Evolutionary conservation across 1,139 yeast species (phyloP), one percentile per base, ranked within the genome.

Genomic region (Kodamaea derodonti): DNA sequence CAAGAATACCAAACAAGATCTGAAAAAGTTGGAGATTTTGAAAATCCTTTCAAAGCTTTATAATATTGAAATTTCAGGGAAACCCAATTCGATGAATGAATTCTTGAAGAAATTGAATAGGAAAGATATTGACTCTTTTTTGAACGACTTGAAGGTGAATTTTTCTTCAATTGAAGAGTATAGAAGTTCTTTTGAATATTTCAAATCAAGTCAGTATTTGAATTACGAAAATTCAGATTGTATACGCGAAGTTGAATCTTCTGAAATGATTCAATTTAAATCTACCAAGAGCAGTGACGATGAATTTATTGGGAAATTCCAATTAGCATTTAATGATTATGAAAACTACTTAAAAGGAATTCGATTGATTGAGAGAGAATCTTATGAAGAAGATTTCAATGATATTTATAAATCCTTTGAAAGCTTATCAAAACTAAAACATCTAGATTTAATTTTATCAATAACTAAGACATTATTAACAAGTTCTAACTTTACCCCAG

Each of bases 201-300:
- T 47, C 45, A 62, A 61, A 35, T 58, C 70, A 2, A 60, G 63
- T 0, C 60, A 62, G 24, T 53, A 52, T 45, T 46, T 64, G 20
- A 65, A 59, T 34, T 60, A 62, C 34, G 55, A 60, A 14, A 49
- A 52, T 28, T 48, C 60, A 1, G 65, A 60, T 35, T 49, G 54
- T 10, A 28, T 47, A 4, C 44, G 36, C n/a, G 35, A 36, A 20
- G 41, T 55, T 4, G 50, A 46, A 27, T 43, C 47, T 5, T 27
- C 33, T 4, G 40, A 42, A 14, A 43, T 45, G 10, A 37, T 58
- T 3, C 32, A 34, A 12, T 61, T 59, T 32, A 24, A 38, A 10
- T 45, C 49, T 13, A 41, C 45, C 3, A 32, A 35, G 5, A 34
- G 41, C 3, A 41, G 46, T 30, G 50, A 54, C 35, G 30, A 43